Conservation (phyloP, 2,329 filamentous ascomycete genomes). For the Diaporthe destruens region DNA sequence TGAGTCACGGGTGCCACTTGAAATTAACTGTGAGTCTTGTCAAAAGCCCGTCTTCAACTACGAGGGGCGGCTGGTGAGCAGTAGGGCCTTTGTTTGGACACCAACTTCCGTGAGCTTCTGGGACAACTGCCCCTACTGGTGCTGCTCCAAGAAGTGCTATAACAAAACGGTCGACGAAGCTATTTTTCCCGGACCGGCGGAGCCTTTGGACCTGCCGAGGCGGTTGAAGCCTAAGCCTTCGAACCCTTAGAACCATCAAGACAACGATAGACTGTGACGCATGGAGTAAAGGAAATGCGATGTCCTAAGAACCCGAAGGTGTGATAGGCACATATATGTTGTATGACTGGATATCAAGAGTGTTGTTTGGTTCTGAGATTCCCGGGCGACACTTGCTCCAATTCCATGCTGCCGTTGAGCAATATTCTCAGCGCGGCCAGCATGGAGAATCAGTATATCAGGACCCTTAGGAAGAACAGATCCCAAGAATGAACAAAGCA, state of each 20-base stretch:
- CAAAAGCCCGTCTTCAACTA: not conserved
- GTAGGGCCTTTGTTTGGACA: not conserved
- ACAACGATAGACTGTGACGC: no score
- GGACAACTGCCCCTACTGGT: not conserved
- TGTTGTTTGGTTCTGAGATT: no score
- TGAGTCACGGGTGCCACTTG: not conserved
- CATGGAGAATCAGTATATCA: not conserved
- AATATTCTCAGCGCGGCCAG: not conserved
- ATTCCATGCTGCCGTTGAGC: not conserved
- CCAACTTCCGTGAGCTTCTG: not conserved
- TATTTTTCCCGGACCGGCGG: no score
- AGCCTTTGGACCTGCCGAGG: no score
- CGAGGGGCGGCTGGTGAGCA: rapidly evolving
- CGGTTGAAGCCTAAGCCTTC: no score
- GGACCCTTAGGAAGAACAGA: not conserved
- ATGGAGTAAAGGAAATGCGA: no score
- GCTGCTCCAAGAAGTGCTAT: not conserved
- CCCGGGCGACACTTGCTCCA: not conserved
- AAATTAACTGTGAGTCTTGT: no score
- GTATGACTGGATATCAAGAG: not conserved
- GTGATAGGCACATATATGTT: not conserved
- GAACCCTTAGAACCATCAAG: no score
- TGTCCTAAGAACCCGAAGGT: not conserved
- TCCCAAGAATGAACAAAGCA: not conserved
- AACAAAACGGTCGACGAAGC: not conserved